Percentiles rank a stretch among this genome's conserved stretches.
Evolutionary conservation across 306 rosid species (phyloP).

Genomic region (Luffa aegyptiaca): DNA sequence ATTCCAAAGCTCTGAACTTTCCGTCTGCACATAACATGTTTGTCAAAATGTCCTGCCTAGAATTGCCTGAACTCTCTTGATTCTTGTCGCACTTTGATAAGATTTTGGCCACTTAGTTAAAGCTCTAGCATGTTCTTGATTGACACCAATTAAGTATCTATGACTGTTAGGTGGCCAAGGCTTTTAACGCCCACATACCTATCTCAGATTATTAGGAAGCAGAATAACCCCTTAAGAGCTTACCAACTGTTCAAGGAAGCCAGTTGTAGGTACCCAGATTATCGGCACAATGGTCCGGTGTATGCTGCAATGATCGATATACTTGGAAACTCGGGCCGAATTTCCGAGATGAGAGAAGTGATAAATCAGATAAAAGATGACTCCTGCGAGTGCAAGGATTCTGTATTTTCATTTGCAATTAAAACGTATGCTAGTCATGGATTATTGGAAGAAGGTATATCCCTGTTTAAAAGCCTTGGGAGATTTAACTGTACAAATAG

Average conservation of each 20-base stretch:
- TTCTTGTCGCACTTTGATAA: not conserved
- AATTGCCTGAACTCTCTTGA: not conserved
- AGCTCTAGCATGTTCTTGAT: not conserved
- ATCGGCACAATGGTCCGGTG: conserved; percentile 35
- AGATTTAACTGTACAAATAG: conserved; percentile 31
- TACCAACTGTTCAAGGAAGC: conserved; percentile 29
- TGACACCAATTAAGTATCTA: not conserved
- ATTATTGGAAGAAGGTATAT: conserved; percentile 20
- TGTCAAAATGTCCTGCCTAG: not conserved
- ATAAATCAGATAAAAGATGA: conserved; percentile 25
- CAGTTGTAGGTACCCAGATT: conserved; percentile 23
- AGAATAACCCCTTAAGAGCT: conserved; percentile 33
- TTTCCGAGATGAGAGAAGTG: conserved; percentile 29
- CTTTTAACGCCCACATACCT: conserved; percentile 28
- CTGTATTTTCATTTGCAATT: conserved; percentile 23
- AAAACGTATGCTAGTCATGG: conserved; percentile 27
- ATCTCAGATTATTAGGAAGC: conserved; percentile 27
- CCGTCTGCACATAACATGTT: not conserved
- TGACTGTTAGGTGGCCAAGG: conserved; percentile 35
- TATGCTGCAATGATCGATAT: conserved; percentile 28
- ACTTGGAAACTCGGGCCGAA: conserved; percentile 23
- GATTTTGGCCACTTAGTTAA: not conserved
- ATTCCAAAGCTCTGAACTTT: not conserved
- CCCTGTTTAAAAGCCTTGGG: conserved; percentile 23
- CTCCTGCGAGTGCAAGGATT: conserved; percentile 33